phyloP scores from a whole-genome alignment of 208 protist species.

The Acanthamoeba triangularis region DNA sequence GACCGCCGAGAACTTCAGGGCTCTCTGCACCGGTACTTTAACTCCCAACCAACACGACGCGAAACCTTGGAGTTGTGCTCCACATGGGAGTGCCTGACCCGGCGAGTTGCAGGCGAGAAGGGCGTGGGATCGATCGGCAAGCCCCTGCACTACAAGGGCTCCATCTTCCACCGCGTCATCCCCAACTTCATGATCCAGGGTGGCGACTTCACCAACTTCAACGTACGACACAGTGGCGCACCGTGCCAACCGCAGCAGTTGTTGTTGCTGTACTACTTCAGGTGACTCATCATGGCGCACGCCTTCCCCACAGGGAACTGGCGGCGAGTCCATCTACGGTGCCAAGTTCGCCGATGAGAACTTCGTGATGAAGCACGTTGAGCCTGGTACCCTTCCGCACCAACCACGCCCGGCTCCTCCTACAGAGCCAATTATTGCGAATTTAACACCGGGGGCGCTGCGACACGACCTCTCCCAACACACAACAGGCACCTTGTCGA shows the following conservation, averaged over 20 bases:
- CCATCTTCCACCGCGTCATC: constrained; percentile 41
- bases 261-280: background rate
- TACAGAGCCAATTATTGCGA: background rate
- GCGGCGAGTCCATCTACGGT: constrained; percentile 76
- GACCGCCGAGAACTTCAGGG: constrained; percentile 88
- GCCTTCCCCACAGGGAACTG: background rate
- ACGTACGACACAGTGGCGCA: constrained; percentile 79
- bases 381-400: constrained; percentile 86
- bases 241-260: background rate
- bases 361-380: constrained; percentile 95
- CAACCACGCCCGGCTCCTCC: background rate
- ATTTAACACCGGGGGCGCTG: background rate
- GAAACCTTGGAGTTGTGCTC: too few relatives aligned
- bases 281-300: background rate
- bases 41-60: background rate
- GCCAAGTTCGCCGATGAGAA: constrained; percentile 96
- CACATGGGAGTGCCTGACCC: background rate
- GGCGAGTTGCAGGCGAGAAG: constrained; percentile 94
- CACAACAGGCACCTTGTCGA: constrained; percentile 30
- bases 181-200: constrained; percentile 95
- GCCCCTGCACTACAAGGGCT: constrained; percentile 97
- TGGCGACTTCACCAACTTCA: constrained; percentile 98
- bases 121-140: constrained; percentile 94
- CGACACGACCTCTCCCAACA: background rate
- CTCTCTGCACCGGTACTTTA: constrained; percentile 87